Conservation (phyloP, 2,329 filamentous ascomycete species). For the Cytospora paraplurivora region DNA sequence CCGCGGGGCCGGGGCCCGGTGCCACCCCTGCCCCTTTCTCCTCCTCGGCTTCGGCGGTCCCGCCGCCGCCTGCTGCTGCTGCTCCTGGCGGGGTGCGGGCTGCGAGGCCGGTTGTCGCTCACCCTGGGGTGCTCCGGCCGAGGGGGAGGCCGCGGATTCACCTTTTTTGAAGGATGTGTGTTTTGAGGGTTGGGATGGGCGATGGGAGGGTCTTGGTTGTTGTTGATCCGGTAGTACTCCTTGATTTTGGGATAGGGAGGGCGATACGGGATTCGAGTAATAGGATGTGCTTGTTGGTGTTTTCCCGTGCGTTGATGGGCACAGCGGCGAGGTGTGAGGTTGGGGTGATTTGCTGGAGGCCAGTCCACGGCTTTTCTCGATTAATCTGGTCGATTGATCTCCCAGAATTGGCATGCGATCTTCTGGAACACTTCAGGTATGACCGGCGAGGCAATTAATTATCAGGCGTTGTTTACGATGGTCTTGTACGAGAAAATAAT, state of each 20-base stretch:
- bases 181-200: neutral
- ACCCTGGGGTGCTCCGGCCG: neutral
- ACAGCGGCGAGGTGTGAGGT: neutral
- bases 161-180: neutral
- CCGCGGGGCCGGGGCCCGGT: neutral
- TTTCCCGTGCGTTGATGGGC: neutral
- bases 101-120: neutral
- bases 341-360: neutral
- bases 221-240: neutral
- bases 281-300: neutral
- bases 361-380: neutral
- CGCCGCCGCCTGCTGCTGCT: neutral
- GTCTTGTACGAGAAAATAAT: no score
- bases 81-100: neutral
- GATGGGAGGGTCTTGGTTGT: neutral
- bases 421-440: no score
- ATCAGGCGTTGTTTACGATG: no score
- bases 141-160: neutral
- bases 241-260: neutral
- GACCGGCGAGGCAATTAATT: no score
- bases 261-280: neutral
- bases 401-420: no score
- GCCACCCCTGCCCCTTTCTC: neutral
- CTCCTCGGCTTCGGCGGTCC: neutral
- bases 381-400: neutral